Evolutionary conservation across 139 green algal species (phyloP), one percentile per base, ranked within the genome.

Genomic region (Astrephomene gubernaculifera): DNA sequence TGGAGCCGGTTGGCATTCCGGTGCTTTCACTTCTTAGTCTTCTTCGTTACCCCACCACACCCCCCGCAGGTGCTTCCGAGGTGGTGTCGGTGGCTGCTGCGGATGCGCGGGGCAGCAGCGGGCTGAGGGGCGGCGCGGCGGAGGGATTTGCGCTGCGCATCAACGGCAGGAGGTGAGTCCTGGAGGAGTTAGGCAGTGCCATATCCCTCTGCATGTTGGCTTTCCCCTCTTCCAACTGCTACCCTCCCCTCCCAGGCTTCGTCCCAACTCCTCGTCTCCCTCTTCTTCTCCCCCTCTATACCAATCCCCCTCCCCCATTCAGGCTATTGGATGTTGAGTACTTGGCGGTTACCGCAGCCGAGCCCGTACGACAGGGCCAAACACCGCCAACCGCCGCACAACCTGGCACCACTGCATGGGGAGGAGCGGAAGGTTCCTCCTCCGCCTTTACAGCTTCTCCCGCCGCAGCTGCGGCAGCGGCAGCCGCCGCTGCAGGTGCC

Each of bases 281-380:
- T 22, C 6, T n/a, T n/a, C 57, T 65, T 27, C 22, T 65, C 64
- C 4, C 6, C 31, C n/a, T n/a, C 64, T 29, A 14, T 2, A 44
- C 25, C 31, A 24, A 22, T 5, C 33, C 4, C 31, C 64, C 19
- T 35, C 6, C 57, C 57, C 19, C 57, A 4, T 17, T 6, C 39
- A 82, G 75, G 75, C 41, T 82, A 22, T 39, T 82, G 35, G 75
- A 82, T 41, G 75, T 82, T 0, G 75, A 82, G 36, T 71, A 70
- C 38, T 17, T 82, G 31, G 27, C 75, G 3, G 38, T 29, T 4
- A 29, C 12, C 21, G 38, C 75, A 25, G 53, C 54, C 0, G 75
- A 57, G 54, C 57, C 75, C 45, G 45, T 22, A n/a, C 63, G 49
- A 12, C 49, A 17, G 49, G 12, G 49, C 49, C 12, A 12, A 12